phyloP scores from a whole-genome alignment of 2,329 filamentous ascomycete genomes.

The Sarocladium oryzae region DNA sequence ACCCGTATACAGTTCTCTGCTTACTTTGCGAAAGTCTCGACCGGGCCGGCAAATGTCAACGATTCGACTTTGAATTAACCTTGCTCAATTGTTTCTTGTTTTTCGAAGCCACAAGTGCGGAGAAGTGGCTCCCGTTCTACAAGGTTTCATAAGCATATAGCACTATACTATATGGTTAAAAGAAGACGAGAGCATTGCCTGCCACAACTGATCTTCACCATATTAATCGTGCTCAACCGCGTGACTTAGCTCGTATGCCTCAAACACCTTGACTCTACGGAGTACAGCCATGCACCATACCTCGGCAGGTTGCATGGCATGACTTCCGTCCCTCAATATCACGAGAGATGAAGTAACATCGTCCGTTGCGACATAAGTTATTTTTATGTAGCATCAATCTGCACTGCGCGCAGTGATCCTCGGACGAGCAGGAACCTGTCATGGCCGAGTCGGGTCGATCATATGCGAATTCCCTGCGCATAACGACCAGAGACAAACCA shows the following conservation, averaged over 20 bases:
- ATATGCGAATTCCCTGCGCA: conserved; percentile 2
- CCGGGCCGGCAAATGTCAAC: too few species aligned
- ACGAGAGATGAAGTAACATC: conserved; percentile 1
- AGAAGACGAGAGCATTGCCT: not conserved
- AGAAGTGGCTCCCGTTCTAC: not conserved
- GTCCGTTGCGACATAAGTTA: not conserved
- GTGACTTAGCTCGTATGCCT: conserved; percentile 2
- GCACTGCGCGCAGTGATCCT: not conserved
- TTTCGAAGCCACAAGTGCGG: conserved; percentile 3
- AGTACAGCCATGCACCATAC: not conserved
- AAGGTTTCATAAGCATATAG: not conserved
- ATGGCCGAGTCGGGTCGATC: conserved; percentile 6
- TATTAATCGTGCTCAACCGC: not conserved
- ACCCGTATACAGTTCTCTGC: not conserved
- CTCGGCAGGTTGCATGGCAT: not conserved
- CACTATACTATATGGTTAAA: not conserved
- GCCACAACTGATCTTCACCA: not conserved
- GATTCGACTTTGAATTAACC: too few species aligned
- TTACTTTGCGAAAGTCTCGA: not conserved
- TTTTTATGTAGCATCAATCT: not conserved
- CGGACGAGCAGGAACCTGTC: not conserved
- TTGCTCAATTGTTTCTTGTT: too few species aligned
- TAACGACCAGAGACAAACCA: not conserved
- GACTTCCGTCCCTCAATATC: not conserved
- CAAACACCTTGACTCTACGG: not conserved